A percentile compares a stretch with the other conserved stretches of the same genome.
phyloP scores from a whole-genome alignment of 177 flowering plant genomes.

The Tripterygium wilfordii region DNA sequence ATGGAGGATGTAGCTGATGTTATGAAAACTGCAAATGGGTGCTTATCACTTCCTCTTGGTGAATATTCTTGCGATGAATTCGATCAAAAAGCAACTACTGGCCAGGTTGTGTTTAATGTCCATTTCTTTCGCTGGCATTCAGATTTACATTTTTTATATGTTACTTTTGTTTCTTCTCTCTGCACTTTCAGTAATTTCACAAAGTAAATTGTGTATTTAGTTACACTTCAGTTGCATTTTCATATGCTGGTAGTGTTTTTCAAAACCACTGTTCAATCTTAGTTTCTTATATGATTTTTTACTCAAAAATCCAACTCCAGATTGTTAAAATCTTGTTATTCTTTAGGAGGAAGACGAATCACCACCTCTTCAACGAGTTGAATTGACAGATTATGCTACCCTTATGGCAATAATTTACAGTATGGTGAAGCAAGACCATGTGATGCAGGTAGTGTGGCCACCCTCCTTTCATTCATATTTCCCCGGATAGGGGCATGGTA shows the following conservation, averaged over 20 bases:
- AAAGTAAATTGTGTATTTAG: too few relatives aligned
- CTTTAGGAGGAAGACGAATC: slow-evolving; percentile 28
- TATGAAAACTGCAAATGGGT: slow-evolving; percentile 20
- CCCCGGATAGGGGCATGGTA: neutral
- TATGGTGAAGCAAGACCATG: slow-evolving; percentile 59
- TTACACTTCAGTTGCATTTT: too few relatives aligned
- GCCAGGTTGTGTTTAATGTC: slow-evolving; percentile 19
- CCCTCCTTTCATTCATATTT: neutral
- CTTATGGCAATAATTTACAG: slow-evolving; percentile 46
- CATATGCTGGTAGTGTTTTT: too few relatives aligned
- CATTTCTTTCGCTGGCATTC: neutral
- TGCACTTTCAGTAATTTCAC: too few relatives aligned
- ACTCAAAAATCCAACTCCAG: neutral
- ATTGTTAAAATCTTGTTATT: neutral
- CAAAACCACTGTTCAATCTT: too few relatives aligned
- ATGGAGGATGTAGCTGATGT: slow-evolving; percentile 29
- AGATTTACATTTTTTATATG: neutral
- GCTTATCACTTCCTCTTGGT: slow-evolving; percentile 1
- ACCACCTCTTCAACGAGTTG: slow-evolving; percentile 12
- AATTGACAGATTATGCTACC: slow-evolving; percentile 34
- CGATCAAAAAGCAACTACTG: slow-evolving; percentile 11
- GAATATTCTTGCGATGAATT: slow-evolving; percentile 12
- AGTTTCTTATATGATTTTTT: too few relatives aligned
- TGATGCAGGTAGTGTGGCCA: slow-evolving; percentile 55
- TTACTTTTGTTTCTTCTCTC: too few relatives aligned